These are phyloP conservation scores for Trifolium dubium DNA, from an alignment of 306 rosid genomes.

Conservation along the genomic window DNA sequence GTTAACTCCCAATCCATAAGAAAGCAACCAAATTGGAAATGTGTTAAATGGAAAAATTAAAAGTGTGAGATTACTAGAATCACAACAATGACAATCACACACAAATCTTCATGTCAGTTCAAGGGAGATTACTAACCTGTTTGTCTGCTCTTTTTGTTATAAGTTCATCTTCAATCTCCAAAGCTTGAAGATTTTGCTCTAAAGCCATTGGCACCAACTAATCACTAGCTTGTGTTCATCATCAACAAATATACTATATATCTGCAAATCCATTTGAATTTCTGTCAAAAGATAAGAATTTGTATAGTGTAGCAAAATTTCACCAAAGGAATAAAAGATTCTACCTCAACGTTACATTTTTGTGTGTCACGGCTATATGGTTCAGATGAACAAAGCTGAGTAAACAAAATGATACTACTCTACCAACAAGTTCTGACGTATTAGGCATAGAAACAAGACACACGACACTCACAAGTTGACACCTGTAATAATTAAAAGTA, in stretches of 20 bases:
- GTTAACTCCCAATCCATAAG: constrained; percentile 16
- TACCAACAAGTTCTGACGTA: too few species aligned
- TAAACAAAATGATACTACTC: too few species aligned
- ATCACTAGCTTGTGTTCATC: constrained; percentile 64
- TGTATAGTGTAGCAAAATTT: constrained; percentile 3
- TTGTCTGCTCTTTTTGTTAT: too few species aligned
- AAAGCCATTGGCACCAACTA: constrained; percentile 86
- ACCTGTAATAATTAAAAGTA: too few species aligned
- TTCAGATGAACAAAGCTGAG: too few species aligned
- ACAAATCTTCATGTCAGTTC: too few species aligned
- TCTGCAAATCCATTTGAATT: constrained; percentile 66
- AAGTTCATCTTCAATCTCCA: too few species aligned
- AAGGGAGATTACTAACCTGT: too few species aligned
- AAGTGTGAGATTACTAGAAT: neutral
- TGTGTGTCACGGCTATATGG: too few species aligned
- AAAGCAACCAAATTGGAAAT: constrained; percentile 27
- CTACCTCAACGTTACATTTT: constrained; percentile 60
- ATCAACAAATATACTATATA: constrained; percentile 68
- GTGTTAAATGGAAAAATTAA: constrained; percentile 2
- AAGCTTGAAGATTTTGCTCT: constrained; percentile 44
- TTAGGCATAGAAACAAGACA: too few species aligned
- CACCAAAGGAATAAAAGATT: constrained; percentile 18
- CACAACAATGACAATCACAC: too few species aligned
- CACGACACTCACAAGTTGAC: too few species aligned
- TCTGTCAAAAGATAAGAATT: constrained; percentile 7